Evolutionary conservation across 1,284 basidiomycete genomes (phyloP).

Genomic region (Ceratobasidium sp.): DNA sequence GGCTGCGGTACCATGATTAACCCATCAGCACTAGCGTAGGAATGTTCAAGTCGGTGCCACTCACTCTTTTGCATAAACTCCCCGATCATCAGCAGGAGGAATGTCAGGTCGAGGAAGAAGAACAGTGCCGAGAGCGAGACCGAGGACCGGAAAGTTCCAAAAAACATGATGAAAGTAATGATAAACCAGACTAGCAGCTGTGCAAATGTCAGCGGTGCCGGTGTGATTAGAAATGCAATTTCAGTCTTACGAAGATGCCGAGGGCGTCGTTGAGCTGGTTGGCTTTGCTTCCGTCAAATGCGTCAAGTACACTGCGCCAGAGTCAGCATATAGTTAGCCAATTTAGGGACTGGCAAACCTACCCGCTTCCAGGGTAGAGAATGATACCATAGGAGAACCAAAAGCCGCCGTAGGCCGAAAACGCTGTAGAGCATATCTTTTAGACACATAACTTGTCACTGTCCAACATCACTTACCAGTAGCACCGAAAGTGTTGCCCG

Average conservation of each 20-base stretch:
- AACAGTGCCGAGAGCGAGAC: slow-evolving; percentile 75
- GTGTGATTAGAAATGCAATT: slow-evolving; percentile 63
- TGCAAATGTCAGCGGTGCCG: background rate
- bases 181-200: slow-evolving; percentile 64
- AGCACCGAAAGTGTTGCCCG: slow-evolving; percentile 75
- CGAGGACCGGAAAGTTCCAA: slow-evolving; percentile 72
- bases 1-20: slow-evolving; percentile 5
- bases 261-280: slow-evolving; percentile 66
- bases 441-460: background rate
- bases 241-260: slow-evolving; percentile 64
- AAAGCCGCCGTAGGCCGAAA: slow-evolving; percentile 84
- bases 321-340: background rate
- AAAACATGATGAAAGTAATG: slow-evolving; percentile 70
- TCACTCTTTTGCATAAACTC: slow-evolving; percentile 39
- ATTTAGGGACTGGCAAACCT: background rate
- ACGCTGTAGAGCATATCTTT: slow-evolving; percentile 65
- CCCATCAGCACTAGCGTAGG: no score
- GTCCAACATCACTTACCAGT: slow-evolving; percentile 62
- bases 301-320: slow-evolving; percentile 60
- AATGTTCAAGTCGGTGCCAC: background rate
- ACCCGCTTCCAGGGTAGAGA: slow-evolving; percentile 67
- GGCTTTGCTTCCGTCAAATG: slow-evolving; percentile 59
- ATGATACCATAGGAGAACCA: slow-evolving; percentile 82
- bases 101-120: slow-evolving; percentile 74
- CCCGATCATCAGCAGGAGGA: slow-evolving; percentile 66